Evolutionary conservation across 75 land plant species (phyloP).

Genomic region (Ceratopteris richardii): DNA sequence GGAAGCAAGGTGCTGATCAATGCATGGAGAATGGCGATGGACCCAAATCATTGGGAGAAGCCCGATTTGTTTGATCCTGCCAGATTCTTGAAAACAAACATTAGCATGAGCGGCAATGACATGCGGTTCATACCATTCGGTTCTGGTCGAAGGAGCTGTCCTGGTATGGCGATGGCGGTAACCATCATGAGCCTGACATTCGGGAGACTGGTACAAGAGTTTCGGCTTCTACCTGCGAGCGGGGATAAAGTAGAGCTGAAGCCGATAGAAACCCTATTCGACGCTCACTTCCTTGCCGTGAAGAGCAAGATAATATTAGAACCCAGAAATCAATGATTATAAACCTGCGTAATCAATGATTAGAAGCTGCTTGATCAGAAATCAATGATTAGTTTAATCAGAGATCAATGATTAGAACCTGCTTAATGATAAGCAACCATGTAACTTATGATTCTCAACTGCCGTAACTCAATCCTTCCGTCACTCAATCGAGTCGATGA

Average conservation of each 20-base stretch:
- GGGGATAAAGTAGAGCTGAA: constrained; percentile 56
- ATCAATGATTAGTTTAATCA: no score
- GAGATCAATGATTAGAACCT: no score
- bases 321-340: constrained; percentile 28
- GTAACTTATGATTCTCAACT: no score
- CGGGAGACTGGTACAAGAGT: constrained; percentile 76
- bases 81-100: constrained; percentile 48
- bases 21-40: constrained; percentile 77
- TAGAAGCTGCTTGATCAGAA: no score
- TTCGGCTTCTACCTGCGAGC: constrained; percentile 72
- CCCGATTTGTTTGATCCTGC: constrained; percentile 69
- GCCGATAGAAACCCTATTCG: constrained; percentile 54
- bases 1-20: constrained; percentile 65
- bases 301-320: constrained; percentile 53
- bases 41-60: constrained; percentile 56
- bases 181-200: constrained; percentile 67
- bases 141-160: constrained; percentile 87
- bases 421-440: no score
- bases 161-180: constrained; percentile 85
- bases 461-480: no score
- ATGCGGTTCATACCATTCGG: constrained; percentile 30
- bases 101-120: constrained; percentile 42
- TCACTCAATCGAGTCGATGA: no score
- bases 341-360: no score
- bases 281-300: constrained; percentile 38